Percentiles rank a stretch among this genome's conserved stretches.
Conservation (phyloP, 495 filamentous ascomycete species). For the Podospora fimiseda region DNA sequence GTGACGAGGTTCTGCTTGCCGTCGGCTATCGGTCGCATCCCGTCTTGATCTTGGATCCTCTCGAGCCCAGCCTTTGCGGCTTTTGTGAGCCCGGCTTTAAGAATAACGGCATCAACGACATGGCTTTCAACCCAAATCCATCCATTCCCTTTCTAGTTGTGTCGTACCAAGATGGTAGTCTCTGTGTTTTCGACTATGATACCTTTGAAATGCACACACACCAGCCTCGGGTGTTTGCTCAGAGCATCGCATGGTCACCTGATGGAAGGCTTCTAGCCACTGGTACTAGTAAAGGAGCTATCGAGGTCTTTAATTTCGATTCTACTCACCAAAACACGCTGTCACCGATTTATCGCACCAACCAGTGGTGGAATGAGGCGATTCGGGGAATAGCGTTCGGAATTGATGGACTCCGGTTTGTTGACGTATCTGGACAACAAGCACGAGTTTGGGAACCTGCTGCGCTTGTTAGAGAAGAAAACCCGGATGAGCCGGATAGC, state of each 20-base stretch:
- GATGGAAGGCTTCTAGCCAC: slow-evolving; percentile 7
- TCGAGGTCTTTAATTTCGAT: slow-evolving; percentile 30
- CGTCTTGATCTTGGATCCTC: slow-evolving; percentile 9
- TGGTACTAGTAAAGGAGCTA: slow-evolving; percentile 18
- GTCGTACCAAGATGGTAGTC: slow-evolving; percentile 11
- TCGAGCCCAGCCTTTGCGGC: neutral
- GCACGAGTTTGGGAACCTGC: slow-evolving; percentile 30
- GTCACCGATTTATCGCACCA: slow-evolving; percentile 21
- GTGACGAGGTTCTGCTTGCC: slow-evolving; percentile 16
- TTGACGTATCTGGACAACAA: slow-evolving; percentile 24
- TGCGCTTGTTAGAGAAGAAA: slow-evolving; percentile 14
- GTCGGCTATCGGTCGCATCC: slow-evolving; percentile 21
- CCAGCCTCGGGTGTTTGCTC: neutral
- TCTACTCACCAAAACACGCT: slow-evolving; percentile 4
- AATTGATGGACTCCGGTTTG: slow-evolving; percentile 23
- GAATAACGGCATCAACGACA: slow-evolving; percentile 17
- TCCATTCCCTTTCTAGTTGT: slow-evolving; percentile 18
- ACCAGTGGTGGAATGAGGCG: slow-evolving; percentile 8
- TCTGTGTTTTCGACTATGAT: slow-evolving; percentile 21
- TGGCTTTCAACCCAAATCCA: slow-evolving; percentile 22
- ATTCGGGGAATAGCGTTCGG: slow-evolving; percentile 23
- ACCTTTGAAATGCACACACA: slow-evolving; percentile 10
- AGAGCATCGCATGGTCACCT: slow-evolving; percentile 22
- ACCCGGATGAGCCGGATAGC: neutral
- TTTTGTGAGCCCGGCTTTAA: neutral